Evolutionary conservation across 768 basidiomycete genomes (phyloP).

Genomic region (Trametes cingulata): DNA sequence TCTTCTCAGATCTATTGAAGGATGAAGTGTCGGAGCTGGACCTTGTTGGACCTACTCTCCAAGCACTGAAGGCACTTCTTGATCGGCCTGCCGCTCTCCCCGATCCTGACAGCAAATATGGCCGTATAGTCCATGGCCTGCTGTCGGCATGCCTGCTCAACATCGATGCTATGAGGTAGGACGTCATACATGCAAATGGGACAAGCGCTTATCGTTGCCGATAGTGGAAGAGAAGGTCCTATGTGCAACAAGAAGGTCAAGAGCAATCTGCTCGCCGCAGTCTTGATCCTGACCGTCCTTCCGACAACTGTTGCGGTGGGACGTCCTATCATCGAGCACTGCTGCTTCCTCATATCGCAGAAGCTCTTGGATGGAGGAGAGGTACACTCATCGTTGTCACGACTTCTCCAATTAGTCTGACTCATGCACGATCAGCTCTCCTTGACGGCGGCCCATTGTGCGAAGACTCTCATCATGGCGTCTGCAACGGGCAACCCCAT

Average conservation of each 20-base stretch:
- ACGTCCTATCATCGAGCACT: conserved; percentile 75
- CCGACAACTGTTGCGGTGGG: conserved; percentile 69
- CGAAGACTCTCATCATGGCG: conserved; percentile 78
- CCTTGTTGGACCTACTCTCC: conserved; percentile 77
- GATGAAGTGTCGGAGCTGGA: conserved; percentile 83
- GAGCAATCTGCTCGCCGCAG: conserved; percentile 84
- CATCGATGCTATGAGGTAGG: conserved; percentile 90
- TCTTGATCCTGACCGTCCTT: conserved; percentile 80
- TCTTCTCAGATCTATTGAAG: conserved; percentile 67
- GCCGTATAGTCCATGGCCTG: conserved; percentile 69
- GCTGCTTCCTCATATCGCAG: conserved; percentile 82
- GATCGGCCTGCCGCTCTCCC: conserved; percentile 48
- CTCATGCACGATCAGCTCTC: conserved; percentile 52
- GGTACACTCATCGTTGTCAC: conserved; percentile 39
- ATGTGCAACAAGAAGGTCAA: conserved; percentile 84
- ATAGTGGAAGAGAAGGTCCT: conserved; percentile 76
- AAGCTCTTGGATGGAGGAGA: conserved; percentile 71
- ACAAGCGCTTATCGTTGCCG: conserved; percentile 9
- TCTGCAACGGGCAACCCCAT: conserved; percentile 64
- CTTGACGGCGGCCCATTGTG: conserved; percentile 87
- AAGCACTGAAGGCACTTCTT: conserved; percentile 74
- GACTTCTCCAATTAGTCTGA: background rate
- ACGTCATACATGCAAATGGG: background rate
- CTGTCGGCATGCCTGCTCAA: conserved; percentile 85
- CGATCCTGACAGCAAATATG: conserved; percentile 53